phyloP scores from a whole-genome alignment of 495 filamentous ascomycete species.

The Lasiosphaeria hispida region DNA sequence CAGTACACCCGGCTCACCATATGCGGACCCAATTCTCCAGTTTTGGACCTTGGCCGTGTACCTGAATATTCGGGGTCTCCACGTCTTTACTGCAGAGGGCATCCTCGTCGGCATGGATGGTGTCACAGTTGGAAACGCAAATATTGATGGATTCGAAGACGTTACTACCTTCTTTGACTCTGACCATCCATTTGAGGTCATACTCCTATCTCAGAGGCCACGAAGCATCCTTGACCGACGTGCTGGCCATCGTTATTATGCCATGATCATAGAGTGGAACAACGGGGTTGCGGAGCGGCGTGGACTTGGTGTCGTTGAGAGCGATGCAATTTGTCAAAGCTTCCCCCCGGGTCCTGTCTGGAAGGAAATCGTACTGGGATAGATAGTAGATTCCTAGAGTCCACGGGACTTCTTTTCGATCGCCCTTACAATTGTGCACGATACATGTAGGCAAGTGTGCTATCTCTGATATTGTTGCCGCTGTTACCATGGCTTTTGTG shows the following conservation, averaged over 20 bases:
- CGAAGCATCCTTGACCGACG: not conserved
- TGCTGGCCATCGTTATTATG: not conserved
- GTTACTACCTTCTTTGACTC: slow-evolving; percentile 10
- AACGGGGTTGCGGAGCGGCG: slow-evolving; percentile 15
- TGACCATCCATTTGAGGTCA: slow-evolving; percentile 1
- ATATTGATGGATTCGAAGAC: slow-evolving; percentile 8
- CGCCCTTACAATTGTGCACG: too few relatives aligned
- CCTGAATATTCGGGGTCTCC: not conserved
- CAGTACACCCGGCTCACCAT: not conserved
- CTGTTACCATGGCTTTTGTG: too few relatives aligned
- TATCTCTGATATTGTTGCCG: too few relatives aligned
- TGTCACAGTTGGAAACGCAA: not conserved
- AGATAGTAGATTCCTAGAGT: not conserved
- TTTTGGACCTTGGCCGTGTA: slow-evolving; percentile 14
- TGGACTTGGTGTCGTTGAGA: slow-evolving; percentile 11
- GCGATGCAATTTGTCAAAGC: not conserved
- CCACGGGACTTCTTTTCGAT: too few relatives aligned
- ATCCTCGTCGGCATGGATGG: not conserved
- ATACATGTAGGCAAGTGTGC: too few relatives aligned
- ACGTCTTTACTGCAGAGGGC: not conserved
- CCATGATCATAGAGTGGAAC: slow-evolving; percentile 17
- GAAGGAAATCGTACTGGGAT: slow-evolving; percentile 17
- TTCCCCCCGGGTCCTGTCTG: slow-evolving; percentile 15
- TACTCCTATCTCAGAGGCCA: not conserved
- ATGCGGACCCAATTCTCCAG: not conserved